These are phyloP conservation scores for Kuraishia molischiana DNA, from an alignment of 805 yeast species.

Conservation along the genomic window DNA sequence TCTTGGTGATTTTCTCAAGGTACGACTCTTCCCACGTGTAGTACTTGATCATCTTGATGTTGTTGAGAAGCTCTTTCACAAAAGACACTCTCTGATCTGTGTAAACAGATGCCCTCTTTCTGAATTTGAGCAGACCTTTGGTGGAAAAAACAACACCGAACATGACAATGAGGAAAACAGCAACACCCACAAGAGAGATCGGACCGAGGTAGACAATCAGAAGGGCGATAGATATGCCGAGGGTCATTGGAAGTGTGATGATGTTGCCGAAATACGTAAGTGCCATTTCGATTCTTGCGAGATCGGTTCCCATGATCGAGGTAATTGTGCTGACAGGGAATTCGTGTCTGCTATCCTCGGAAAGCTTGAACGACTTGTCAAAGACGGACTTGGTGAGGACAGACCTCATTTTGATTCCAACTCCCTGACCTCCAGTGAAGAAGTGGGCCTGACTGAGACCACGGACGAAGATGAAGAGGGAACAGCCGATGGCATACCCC, in stretches of 20 bases:
- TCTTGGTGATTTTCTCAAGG: constrained; percentile 38
- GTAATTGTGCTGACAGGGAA: constrained; percentile 67
- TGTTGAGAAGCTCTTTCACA: constrained; percentile 69
- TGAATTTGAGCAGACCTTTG: constrained; percentile 37
- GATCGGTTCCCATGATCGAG: constrained; percentile 72
- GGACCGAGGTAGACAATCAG: constrained; percentile 64
- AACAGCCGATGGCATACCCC: constrained; percentile 68
- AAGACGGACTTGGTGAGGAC: constrained; percentile 62
- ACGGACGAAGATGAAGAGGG: constrained; percentile 39
- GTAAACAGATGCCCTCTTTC: constrained; percentile 46
- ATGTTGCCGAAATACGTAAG: constrained; percentile 28
- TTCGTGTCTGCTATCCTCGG: constrained; percentile 44
- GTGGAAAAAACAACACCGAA: constrained; percentile 42
- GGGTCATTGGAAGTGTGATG: constrained; percentile 52
- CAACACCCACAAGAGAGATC: constrained; percentile 63
- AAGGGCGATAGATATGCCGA: constrained; percentile 54
- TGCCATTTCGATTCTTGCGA: constrained; percentile 73
- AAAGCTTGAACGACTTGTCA: constrained; percentile 55
- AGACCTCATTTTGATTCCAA: constrained; percentile 69
- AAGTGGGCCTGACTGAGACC: constrained; percentile 49
- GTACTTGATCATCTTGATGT: constrained; percentile 74
- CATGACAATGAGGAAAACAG: constrained; percentile 39
- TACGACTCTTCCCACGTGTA: constrained; percentile 92
- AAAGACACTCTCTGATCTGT: constrained; percentile 73
- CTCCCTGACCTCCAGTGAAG: constrained; percentile 47